These are phyloP conservation scores for Evernia prunastri DNA, from an alignment of 495 filamentous ascomycete genomes.

Conservation along the genomic window DNA sequence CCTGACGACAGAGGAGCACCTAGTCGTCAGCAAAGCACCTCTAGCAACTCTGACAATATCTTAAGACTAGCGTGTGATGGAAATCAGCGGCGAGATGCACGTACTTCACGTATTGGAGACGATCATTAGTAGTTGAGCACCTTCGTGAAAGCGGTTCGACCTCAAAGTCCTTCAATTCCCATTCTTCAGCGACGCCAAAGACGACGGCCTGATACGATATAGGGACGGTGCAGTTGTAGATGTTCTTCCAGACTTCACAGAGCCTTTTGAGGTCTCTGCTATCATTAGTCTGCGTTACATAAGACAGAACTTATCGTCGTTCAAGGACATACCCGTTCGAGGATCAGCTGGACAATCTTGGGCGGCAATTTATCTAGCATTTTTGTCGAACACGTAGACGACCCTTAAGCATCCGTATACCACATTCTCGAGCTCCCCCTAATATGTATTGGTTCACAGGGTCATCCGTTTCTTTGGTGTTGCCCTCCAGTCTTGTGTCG, in stretches of 20 bases:
- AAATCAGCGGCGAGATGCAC: not conserved
- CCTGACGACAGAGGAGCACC: too few relatives aligned
- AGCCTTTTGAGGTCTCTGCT: slow-evolving; percentile 5
- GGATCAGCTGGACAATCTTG: not conserved
- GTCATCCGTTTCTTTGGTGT: not conserved
- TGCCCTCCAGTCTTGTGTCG: not conserved
- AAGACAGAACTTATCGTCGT: slow-evolving; percentile 2
- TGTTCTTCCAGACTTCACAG: not conserved
- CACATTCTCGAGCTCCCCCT: not conserved
- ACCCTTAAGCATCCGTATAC: not conserved
- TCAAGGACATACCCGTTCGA: slow-evolving; percentile 4
- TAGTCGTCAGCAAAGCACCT: too few relatives aligned
- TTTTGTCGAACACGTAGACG: not conserved
- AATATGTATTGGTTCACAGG: not conserved
- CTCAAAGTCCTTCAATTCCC: slow-evolving; percentile 2
- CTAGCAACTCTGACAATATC: too few relatives aligned
- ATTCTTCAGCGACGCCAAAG: not conserved
- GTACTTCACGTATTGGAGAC: slow-evolving; percentile 3
- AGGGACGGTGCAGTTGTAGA: slow-evolving; percentile 1
- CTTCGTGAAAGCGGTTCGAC: slow-evolving; percentile 2
- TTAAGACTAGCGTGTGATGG: not conserved
- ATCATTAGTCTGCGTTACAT: not conserved
- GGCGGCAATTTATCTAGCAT: slow-evolving; percentile 5
- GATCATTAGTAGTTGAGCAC: not conserved
- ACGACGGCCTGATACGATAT: not conserved